Evolutionary conservation across 331 rosid genomes (phyloP).

Genomic region (Stylosanthes scabra): DNA sequence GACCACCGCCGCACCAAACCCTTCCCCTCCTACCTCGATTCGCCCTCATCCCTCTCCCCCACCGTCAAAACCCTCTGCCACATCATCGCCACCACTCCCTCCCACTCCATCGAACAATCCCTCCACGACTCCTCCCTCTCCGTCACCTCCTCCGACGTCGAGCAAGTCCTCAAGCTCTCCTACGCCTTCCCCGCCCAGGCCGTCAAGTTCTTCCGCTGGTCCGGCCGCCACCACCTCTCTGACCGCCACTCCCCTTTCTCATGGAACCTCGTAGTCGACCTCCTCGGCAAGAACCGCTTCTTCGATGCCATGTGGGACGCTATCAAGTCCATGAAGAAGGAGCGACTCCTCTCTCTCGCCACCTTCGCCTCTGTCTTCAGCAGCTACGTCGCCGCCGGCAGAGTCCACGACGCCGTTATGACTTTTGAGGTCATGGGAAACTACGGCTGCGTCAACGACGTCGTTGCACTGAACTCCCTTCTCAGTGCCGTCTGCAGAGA

Average conservation of each 20-base stretch:
- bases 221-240: conserved; percentile 55
- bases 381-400: conserved; percentile 53
- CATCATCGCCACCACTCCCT: conserved; percentile 54
- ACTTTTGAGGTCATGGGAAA: conserved; percentile 62
- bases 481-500: conserved; percentile 73
- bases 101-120: conserved; percentile 47
- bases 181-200: conserved; percentile 64
- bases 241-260: conserved; percentile 68
- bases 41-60: conserved; percentile 31
- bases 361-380: conserved; percentile 72
- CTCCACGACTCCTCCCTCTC: conserved; percentile 42
- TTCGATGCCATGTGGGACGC: conserved; percentile 83
- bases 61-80: conserved; percentile 56
- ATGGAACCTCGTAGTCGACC: conserved; percentile 70
- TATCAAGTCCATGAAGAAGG: conserved; percentile 58
- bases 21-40: conserved; percentile 51
- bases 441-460: conserved; percentile 55
- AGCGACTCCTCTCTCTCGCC: conserved; percentile 56
- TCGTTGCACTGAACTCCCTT: conserved; percentile 60
- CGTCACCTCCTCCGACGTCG: conserved; percentile 57
- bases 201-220: conserved; percentile 75
- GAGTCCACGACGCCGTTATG: conserved; percentile 47
- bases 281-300: conserved; percentile 61
- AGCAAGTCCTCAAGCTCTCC: conserved; percentile 65
- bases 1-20: conserved; percentile 5